These are phyloP conservation scores for Nemania diffusa DNA, from an alignment of 2,329 filamentous ascomycete species.

Conservation along the genomic window DNA sequence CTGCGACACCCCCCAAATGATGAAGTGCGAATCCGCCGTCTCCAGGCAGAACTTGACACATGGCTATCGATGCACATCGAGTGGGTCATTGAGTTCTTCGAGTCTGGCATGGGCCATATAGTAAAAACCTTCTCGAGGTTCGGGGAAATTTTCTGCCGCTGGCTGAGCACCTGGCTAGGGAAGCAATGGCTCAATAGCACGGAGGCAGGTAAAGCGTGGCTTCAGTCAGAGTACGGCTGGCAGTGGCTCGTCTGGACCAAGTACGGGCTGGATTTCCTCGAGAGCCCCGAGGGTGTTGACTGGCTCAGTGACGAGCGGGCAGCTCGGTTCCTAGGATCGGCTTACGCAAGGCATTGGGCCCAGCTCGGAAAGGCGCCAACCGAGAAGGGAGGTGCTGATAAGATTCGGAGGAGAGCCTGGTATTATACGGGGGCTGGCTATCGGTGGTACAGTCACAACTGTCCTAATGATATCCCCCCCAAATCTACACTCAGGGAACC, in stretches of 20 bases:
- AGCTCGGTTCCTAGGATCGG: neutral
- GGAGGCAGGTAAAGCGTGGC: neutral
- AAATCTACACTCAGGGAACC: neutral
- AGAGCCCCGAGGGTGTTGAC: neutral
- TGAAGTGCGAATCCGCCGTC: too few relatives aligned
- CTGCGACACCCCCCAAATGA: too few relatives aligned
- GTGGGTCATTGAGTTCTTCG: neutral
- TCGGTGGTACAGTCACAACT: too few relatives aligned
- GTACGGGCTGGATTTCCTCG: neutral
- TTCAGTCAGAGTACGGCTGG: neutral
- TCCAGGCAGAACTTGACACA: neutral
- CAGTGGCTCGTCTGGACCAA: neutral
- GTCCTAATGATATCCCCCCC: too few relatives aligned
- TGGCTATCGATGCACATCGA: neutral
- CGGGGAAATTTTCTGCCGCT: neutral
- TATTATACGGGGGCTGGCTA: too few relatives aligned
- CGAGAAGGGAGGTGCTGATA: too few relatives aligned
- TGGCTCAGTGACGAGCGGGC: neutral
- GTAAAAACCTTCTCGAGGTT: neutral
- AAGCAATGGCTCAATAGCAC: neutral
- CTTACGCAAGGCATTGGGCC: neutral
- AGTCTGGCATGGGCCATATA: neutral
- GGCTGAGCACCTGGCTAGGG: neutral
- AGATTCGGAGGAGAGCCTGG: too few relatives aligned
- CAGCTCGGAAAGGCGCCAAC: neutral